Conservation (phyloP, 768 basidiomycete species). For the Hericium coralloides region DNA sequence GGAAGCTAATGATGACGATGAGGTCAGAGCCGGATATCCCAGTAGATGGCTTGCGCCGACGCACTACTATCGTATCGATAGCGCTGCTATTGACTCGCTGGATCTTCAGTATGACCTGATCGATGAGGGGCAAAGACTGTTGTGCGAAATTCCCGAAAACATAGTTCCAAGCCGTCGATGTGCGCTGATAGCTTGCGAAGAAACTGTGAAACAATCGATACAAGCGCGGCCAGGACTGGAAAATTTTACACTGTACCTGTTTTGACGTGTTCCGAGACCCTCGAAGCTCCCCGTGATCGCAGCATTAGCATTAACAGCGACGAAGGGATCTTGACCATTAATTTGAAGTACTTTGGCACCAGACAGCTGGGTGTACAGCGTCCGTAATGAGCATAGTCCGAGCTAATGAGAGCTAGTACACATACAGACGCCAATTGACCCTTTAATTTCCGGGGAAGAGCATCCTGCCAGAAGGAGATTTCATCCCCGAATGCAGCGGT, state of each 20-base stretch:
- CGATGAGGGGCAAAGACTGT: slow-evolving; percentile 40
- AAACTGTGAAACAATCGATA: slow-evolving; percentile 16
- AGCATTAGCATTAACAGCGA: slow-evolving; percentile 46
- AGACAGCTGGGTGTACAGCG: background rate
- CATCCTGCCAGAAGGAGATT: slow-evolving; percentile 45
- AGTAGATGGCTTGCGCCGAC: slow-evolving; percentile 9
- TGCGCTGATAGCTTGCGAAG: slow-evolving; percentile 26
- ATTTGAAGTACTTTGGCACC: background rate
- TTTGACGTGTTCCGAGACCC: slow-evolving; percentile 34
- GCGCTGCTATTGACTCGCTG: slow-evolving; percentile 29
- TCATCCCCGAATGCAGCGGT: slow-evolving; percentile 41
- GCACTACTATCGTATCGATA: slow-evolving; percentile 37
- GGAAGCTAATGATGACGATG: slow-evolving; percentile 33
- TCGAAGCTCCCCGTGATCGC: slow-evolving; percentile 43
- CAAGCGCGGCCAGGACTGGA: background rate
- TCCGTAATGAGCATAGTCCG: background rate
- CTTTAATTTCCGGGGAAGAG: slow-evolving; percentile 35
- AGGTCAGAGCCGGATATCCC: background rate
- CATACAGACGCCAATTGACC: slow-evolving; percentile 28
- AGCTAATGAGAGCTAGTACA: background rate
- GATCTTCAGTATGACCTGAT: slow-evolving; percentile 39
- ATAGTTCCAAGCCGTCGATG: slow-evolving; percentile 21
- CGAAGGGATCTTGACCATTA: background rate
- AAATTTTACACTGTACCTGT: slow-evolving; percentile 12
- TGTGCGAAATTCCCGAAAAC: slow-evolving; percentile 41